Base-by-base conservation (phyloP, 805 yeast species). In the Lipomyces yamadae region DNA sequence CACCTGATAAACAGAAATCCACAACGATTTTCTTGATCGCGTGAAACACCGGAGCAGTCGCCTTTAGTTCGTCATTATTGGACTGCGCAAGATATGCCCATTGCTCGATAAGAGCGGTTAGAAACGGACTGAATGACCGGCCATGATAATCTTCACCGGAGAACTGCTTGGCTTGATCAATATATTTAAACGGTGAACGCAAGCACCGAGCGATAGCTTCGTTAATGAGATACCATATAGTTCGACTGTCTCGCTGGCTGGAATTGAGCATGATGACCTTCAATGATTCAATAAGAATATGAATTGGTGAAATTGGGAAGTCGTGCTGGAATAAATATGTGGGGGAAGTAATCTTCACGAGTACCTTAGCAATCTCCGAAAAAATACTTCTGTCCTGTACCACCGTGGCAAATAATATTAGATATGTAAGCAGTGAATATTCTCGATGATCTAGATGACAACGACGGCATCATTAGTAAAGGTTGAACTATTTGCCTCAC, bases 111-210 rank as follows among this genome's bases (percentile, higher is more conserved):
- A 88, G 71, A 0, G 88, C 82, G 13, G 86, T 79, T 1, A 83
- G 71, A 60, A 88, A 82, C 0, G 92, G 90, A 65, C 92, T 86
- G 13, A 86, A 72, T 35, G 74, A 72, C 0, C 72, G 66, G n/a
- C 37, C 4, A 24, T 3, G 35, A 4, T 48, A 54, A 35, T 29
- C 24, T n/a, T 39, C 30, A n/a, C 55, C 32, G 29, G 55, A 5
- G 32, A 58, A 53, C 58, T 33, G 57, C 24, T 33, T 18, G 13
- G 81, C 61, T 76, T 68, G 54, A 74, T 94, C 98, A 62, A 91
- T 83, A 72, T 92, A 94, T 74, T 90, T 92, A 78, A 89, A 95
- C 0, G 98, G 98, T 0, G 92, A 78, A 68, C 85, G 83, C 48
- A 88, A 83, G 68, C 88, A 82, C 69, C 97, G 83, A 0, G 91